Conservation (phyloP, 2,329 filamentous ascomycete genomes). For the Ceratocystis colombiana region DNA sequence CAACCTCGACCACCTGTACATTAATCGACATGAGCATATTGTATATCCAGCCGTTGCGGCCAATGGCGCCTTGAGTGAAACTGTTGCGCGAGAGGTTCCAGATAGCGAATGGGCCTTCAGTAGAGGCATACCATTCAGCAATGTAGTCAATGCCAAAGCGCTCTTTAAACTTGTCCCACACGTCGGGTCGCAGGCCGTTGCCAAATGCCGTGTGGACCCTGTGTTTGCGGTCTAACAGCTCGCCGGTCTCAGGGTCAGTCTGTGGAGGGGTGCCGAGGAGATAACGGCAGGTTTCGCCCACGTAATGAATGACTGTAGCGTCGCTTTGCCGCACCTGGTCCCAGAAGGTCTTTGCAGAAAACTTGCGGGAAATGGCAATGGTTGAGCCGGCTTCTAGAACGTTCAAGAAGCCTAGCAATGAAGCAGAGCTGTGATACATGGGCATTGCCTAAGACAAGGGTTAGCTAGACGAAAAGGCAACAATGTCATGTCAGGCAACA, state of each 20-base stretch:
- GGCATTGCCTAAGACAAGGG: slow-evolving; percentile 59
- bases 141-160: slow-evolving; percentile 66
- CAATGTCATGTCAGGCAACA: not conserved
- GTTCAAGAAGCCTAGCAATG: slow-evolving; percentile 56
- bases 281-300: slow-evolving; percentile 79
- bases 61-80: slow-evolving; percentile 66
- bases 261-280: slow-evolving; percentile 58
- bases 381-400: slow-evolving; percentile 53
- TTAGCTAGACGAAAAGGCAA: not conserved
- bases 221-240: slow-evolving; percentile 62
- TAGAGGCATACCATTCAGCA: slow-evolving; percentile 72
- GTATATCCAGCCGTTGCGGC: slow-evolving; percentile 56
- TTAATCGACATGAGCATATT: slow-evolving; percentile 42
- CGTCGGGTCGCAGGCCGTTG: slow-evolving; percentile 74
- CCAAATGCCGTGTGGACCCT: slow-evolving; percentile 66
- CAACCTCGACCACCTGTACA: slow-evolving; percentile 55
- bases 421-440: slow-evolving; percentile 73
- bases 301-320: slow-evolving; percentile 74
- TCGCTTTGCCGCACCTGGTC: slow-evolving; percentile 58
- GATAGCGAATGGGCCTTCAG: slow-evolving; percentile 57
- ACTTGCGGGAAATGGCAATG: slow-evolving; percentile 63
- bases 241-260: slow-evolving; percentile 52
- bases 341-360: slow-evolving; percentile 71
- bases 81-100: slow-evolving; percentile 68
- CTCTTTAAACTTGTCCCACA: slow-evolving; percentile 74